Conservation (phyloP, 306 rosid genomes). For the Fagus sylvatica region DNA sequence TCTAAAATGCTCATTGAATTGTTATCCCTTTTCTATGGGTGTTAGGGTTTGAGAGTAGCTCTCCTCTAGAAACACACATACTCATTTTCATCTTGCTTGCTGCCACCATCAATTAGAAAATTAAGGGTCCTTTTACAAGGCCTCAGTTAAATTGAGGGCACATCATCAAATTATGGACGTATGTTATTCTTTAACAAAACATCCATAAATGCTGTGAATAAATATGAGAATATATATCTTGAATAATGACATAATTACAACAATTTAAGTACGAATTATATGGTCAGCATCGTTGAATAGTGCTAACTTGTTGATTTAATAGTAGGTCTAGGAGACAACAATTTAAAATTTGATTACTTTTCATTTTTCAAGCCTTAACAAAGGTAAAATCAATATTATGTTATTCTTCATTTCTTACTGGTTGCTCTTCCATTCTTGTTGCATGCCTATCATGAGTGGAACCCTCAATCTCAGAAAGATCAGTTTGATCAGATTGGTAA, state of each 20-base stretch:
- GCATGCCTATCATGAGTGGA: neutral
- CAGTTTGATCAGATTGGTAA: constrained; percentile 50
- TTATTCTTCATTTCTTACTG: constrained; percentile 11
- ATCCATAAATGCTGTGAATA: too few species aligned
- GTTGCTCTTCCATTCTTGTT: neutral
- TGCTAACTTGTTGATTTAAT: neutral
- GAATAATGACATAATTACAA: neutral
- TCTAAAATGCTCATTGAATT: too few species aligned
- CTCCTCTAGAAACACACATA: too few species aligned
- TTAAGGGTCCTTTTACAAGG: too few species aligned
- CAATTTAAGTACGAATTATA: neutral
- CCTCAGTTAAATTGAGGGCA: too few species aligned
- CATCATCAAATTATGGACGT: too few species aligned
- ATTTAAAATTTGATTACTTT: neutral
- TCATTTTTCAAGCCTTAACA: constrained; percentile 32
- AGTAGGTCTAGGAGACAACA: neutral
- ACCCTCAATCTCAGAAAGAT: constrained; percentile 42
- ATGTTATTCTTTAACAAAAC: too few species aligned
- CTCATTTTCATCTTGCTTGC: too few species aligned
- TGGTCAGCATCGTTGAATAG: neutral
- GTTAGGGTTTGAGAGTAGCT: too few species aligned
- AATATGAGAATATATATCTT: too few species aligned
- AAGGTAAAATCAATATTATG: constrained; percentile 51
- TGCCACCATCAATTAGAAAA: too few species aligned
- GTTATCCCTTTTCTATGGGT: too few species aligned